phyloP scores from a whole-genome alignment of 139 green algal genomes.

The Yamagishiella unicocca region DNA sequence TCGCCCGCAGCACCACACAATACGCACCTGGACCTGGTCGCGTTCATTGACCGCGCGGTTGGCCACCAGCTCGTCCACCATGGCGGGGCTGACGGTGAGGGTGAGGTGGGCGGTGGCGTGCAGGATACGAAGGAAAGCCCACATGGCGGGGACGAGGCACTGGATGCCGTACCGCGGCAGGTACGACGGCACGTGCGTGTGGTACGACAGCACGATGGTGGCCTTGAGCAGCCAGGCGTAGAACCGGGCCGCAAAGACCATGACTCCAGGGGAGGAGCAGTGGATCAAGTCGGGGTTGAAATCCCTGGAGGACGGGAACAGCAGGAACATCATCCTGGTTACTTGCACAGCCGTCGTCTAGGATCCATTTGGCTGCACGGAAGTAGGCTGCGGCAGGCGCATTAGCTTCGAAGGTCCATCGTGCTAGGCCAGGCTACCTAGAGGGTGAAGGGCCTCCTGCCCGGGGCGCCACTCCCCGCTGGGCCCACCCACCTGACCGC shows the following conservation, averaged over 20 bases:
- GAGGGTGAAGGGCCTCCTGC: too few species aligned
- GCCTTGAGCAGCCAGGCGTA: constrained; percentile 91
- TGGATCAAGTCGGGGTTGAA: constrained; percentile 83
- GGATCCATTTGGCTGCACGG: too few species aligned
- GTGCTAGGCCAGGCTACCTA: too few species aligned
- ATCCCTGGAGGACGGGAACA: constrained; percentile 3
- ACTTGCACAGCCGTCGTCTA: too few species aligned
- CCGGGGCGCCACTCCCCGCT: too few species aligned
- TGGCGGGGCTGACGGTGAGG: constrained; percentile 44
- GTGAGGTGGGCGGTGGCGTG: constrained; percentile 56
- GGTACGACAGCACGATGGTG: constrained; percentile 96
- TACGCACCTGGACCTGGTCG: constrained; percentile 27
- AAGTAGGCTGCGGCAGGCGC: too few species aligned
- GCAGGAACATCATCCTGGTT: too few species aligned
- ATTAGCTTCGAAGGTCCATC: too few species aligned
- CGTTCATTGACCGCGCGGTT: constrained; percentile 25
- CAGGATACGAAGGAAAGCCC: constrained; percentile 50
- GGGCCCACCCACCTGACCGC: too few species aligned
- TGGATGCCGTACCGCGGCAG: constrained; percentile 80
- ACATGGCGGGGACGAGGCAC: constrained; percentile 35
- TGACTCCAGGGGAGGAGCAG: constrained; percentile 84
- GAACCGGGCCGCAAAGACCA: constrained; percentile 90
- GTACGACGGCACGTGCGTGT: constrained; percentile 98
- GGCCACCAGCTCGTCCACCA: constrained; percentile 52
- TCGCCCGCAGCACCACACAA: too few species aligned